A percentile compares a stretch with the other conserved stretches of the same genome.
Evolutionary conservation across 2,329 filamentous ascomycete species (phyloP).

Genomic region (Teratosphaeriaceae sp.): DNA sequence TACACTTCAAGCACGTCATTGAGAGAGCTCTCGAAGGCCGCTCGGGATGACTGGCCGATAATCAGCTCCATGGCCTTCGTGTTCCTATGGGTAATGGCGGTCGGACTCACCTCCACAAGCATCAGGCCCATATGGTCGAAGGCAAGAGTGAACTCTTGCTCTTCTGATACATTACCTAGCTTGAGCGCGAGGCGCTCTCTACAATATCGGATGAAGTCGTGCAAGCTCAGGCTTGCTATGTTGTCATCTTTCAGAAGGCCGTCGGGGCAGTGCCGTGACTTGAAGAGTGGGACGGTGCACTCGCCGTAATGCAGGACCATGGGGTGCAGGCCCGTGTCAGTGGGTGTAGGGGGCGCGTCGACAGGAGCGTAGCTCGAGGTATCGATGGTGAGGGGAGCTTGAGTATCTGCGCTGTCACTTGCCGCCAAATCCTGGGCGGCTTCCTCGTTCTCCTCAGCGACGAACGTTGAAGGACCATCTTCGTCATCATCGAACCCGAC

Average conservation of each 20-base stretch:
- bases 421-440: background rate
- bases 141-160: slow-evolving; percentile 51
- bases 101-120: slow-evolving; percentile 49
- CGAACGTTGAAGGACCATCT: background rate
- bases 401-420: background rate
- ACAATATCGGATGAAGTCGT: slow-evolving; percentile 45
- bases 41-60: slow-evolving; percentile 40
- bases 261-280: slow-evolving; percentile 46
- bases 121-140: slow-evolving; percentile 51
- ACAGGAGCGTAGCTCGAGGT: background rate
- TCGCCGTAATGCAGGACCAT: slow-evolving; percentile 51
- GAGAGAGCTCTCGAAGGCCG: slow-evolving; percentile 45
- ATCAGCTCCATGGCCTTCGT: slow-evolving; percentile 9
- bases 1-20: slow-evolving; percentile 55
- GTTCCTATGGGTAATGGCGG: too few species aligned
- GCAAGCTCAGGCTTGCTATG: slow-evolving; percentile 47
- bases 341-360: slow-evolving; percentile 27
- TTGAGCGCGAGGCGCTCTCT: slow-evolving; percentile 45
- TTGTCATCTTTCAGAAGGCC: slow-evolving; percentile 52
- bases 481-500: background rate
- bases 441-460: background rate
- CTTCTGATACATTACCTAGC: slow-evolving; percentile 48
- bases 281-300: slow-evolving; percentile 53
- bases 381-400: slow-evolving; percentile 5
- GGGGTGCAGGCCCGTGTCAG: slow-evolving; percentile 36